Evolutionary conservation across 177 flowering plant genomes (phyloP), one percentile per base, ranked within the genome.

Genomic region (Vitis hybrid): DNA sequence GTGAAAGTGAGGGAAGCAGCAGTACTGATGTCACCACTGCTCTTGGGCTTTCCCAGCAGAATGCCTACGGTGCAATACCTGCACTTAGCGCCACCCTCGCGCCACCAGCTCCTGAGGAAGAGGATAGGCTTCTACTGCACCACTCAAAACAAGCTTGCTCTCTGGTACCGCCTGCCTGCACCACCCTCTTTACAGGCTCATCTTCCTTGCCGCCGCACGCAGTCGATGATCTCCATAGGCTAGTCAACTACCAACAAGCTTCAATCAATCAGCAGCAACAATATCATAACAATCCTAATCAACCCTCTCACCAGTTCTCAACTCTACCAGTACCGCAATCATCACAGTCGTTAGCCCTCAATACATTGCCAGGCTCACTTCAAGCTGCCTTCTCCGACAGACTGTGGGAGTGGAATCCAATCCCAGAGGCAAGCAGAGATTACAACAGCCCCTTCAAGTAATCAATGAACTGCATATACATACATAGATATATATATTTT

Each of bases 401-500:
- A 63, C 70, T 89, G 22, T 90, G 97, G 97, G 93, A 90, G 60
- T 92, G 95, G 97, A 89, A 82, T 77, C 78, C 83, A 13, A 74
- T 88, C 66, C 82, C 84, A 2, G 91, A 85, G 8, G 76, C 78
- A 56, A 79, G 64, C 68, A 86, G 81, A 75, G 90, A 84, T 51
- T 76, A 70, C 73, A 69, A 49, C 56, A 70, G 56, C 74, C 81
- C 77, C 21, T 86, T 84, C 85, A 85, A 85, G 87, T 82, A 79
- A 80, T 71, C 12, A 14, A 31, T 48, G 16, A 57, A 51, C 49
- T 11, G 62, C 19, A 62, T 11, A 26, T 18, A 39, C 45, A 48
- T 48, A 26, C 12, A 61, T 14, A 19, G n/a, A 66, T 60, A 13
- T 31, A 57, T n/a, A 39, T 52, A 12, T 39, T 39, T 39, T 21